Evolutionary conservation across 2,329 filamentous ascomycete species (phyloP), one percentile per base, ranked within the genome.

Genomic region (Cadophora luteo-olivacea): DNA sequence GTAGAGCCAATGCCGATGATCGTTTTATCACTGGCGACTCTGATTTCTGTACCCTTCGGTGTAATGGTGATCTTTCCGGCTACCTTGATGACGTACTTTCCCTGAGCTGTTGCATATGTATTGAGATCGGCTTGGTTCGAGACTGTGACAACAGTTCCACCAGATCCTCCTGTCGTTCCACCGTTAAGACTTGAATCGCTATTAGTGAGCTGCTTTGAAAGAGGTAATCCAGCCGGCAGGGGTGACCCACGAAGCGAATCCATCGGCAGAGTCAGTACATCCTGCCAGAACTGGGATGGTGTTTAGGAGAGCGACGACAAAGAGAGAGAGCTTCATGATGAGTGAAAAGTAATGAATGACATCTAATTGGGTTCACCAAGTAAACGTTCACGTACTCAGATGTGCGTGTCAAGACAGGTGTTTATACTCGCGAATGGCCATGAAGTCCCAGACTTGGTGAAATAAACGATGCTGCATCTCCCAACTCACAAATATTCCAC

Each of bases 1-100:
- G 25, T 57, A 19, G 32, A 36, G 24, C 52, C 52, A 16, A 57
- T 22, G 6, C 52, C 52, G 52, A 57, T 57, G 12, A 57, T 57
- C 1, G 52, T 57, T 24, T 57, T 57, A 16, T 57, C 52, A 57
- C 52, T 57, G 8, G 52, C 19, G 1, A 57, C 52, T 36, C 25
- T 29, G 19, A 57, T 36, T 24, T 57, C 52, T 29, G 32, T 32
- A n/a, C 52, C 52, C 12, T 57, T 57, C 1, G 52, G 52, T 8
- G 25, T 9, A 11, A 36, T 36, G 25, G 25, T 57, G 12, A 57
- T 19, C 19, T 19, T 57, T 19, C 52, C 52, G 2, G 12, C 25
- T 29, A 57, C 32, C 12, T 36, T 29, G 19, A 57, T 57, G 14
- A 57, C 32, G 14, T 32, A 36, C 7, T 29, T 29, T 36, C 19